Percentiles rank a stretch among this genome's conserved stretches.
Conservation (phyloP, 2,329 filamentous ascomycete species). For the Xylariaceae sp. region DNA sequence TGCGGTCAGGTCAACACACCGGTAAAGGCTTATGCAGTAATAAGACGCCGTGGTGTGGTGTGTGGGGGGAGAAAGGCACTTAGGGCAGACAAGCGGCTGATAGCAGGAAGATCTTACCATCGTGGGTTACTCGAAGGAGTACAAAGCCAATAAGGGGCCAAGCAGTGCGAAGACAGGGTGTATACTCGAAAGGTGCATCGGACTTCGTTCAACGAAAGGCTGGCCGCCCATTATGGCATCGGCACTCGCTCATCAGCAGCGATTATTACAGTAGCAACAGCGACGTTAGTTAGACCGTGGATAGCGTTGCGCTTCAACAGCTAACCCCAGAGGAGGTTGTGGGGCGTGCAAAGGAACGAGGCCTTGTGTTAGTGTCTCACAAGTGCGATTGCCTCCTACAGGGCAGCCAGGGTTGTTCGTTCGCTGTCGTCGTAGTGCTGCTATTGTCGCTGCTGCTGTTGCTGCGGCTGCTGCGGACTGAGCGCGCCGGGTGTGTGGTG, state of each 20-base stretch:
- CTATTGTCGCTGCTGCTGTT: slow-evolving; percentile 13
- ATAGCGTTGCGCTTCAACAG: slow-evolving; percentile 30
- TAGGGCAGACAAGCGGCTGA: too few species aligned
- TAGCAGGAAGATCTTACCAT: slow-evolving; percentile 35
- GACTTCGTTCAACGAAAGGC: too few species aligned
- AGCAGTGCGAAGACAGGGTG: slow-evolving; percentile 26
- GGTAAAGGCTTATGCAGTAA: slow-evolving; percentile 28
- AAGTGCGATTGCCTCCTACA: slow-evolving; percentile 31
- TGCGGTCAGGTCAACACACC: slow-evolving; percentile 34
- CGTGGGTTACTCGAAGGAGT: slow-evolving; percentile 31
- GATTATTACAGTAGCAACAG: slow-evolving; percentile 6
- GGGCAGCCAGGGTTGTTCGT: slow-evolving; percentile 23
- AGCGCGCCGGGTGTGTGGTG: too few species aligned
- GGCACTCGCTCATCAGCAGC: slow-evolving; percentile 1
- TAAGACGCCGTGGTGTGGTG: slow-evolving; percentile 33
- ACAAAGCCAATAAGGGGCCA: slow-evolving; percentile 28
- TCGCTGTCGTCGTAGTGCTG: slow-evolving; percentile 17
- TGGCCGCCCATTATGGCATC: slow-evolving; percentile 9
- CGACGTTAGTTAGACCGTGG: slow-evolving; percentile 10
- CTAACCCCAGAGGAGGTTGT: slow-evolving; percentile 19
- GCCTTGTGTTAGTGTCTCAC: slow-evolving; percentile 30
- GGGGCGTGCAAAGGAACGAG: slow-evolving; percentile 26
- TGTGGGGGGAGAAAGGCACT: slow-evolving; percentile 21
- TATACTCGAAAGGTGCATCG: slow-evolving; percentile 28
- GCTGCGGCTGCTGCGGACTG: slow-evolving; percentile 6